Evolutionary conservation across 495 filamentous ascomycete species (phyloP).

Genomic region (Penicillium longicatenatum): DNA sequence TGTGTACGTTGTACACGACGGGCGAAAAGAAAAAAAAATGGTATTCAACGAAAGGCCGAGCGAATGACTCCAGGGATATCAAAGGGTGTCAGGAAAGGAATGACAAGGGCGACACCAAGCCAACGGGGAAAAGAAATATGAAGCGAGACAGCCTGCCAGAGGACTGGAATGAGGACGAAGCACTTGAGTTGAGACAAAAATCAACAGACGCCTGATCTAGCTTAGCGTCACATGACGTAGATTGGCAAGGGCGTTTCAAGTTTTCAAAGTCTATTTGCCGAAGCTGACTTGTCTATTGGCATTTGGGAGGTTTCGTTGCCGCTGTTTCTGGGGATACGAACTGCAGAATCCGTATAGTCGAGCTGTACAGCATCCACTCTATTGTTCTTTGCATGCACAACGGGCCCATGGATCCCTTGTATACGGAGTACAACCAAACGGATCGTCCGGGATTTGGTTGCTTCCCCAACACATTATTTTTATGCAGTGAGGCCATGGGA

Average conservation of each 20-base stretch:
- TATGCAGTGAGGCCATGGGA: background rate
- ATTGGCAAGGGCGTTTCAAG: constrained; percentile 4
- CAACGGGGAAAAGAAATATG: constrained; percentile 7
- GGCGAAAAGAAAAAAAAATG: constrained; percentile 6
- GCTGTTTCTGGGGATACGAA: constrained; percentile 10
- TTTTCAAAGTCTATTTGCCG: constrained; percentile 1
- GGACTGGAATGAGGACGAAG: constrained; percentile 29
- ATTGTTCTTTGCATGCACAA: constrained; percentile 4
- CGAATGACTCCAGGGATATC: constrained; percentile 8
- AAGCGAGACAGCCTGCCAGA: constrained; percentile 28
- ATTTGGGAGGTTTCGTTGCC: background rate
- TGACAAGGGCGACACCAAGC: background rate
- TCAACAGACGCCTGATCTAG: constrained; percentile 28
- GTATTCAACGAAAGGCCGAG: constrained; percentile 6
- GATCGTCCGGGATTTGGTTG: background rate
- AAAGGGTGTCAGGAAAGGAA: constrained; percentile 8
- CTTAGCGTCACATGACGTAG: constrained; percentile 34
- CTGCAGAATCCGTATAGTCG: constrained; percentile 1
- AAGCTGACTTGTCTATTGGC: background rate
- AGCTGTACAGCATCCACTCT: background rate
- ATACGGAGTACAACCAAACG: background rate
- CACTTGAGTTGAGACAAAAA: constrained; percentile 32
- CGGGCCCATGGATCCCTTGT: constrained; percentile 1
- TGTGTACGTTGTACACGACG: constrained; percentile 8
- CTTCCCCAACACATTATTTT: background rate